Evolutionary conservation across 768 basidiomycete genomes (phyloP), one percentile per base, ranked within the genome.

Genomic region (Cyclocybe aegerita): DNA sequence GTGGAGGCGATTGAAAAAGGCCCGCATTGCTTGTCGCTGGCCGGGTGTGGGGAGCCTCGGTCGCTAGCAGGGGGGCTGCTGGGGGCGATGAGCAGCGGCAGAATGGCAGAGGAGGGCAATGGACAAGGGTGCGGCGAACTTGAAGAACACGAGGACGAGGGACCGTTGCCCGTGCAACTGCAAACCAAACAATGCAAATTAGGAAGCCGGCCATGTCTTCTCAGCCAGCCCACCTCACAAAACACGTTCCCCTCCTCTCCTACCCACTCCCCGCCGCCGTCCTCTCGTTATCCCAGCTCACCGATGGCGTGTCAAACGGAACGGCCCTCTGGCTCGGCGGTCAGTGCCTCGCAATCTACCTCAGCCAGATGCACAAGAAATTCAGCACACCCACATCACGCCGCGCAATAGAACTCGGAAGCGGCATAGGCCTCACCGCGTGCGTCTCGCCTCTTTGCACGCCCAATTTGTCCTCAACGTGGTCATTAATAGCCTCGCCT

Each of bases 261-360:
- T 76, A 78, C 60, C 63, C 72, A n/a, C 79, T 71, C 54, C 58
- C 40, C 9, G 45, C 48, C 14, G 52, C 56, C 46, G 40, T 58
- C 11, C 85, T 88, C 55, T 51, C 57, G 15, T 76, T 90, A 45
- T n/a, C 63, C 2, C 87, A 89, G 70, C 71, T 63, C 39, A 72
- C 81, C 64, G 76, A 88, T 59, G 84, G 86, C 37, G 59, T 66
- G 11, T 81, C 85, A 17, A 93, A 88, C 52, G 92, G 92, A 12
- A 92, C 90, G 2, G 81, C 88, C 2, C 81, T 93, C 44, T 93
- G 92, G 92, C 82, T 93, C 46, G 83, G 82, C 37, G 88, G 83
- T 0, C 91, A 95, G 66, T 78, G 87, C 62, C 77, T 93, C 35
- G 76, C 87, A 12, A 60, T 74, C 39, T 90, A 83, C 61, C 73